Base-by-base conservation (phyloP, 371 early-diverging fungal genomes). In the Mortierella sp. region DNA sequence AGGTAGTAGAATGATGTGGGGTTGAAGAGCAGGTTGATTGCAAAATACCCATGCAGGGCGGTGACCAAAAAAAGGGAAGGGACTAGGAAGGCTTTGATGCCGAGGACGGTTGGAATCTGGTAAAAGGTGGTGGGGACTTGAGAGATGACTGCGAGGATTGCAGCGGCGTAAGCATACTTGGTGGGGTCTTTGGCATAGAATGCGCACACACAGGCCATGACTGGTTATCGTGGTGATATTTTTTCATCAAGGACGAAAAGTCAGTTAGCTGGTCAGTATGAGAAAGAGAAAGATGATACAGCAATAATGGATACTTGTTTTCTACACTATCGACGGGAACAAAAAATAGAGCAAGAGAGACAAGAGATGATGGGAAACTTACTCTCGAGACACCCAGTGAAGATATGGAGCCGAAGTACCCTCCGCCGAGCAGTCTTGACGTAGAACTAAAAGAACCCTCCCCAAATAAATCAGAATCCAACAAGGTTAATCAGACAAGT, bases 51-150 rank as follows among this genome's bases (percentile, higher is more conserved):
- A 52, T 85, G 85, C 16, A 85, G 72, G 24, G 77, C 82, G 21
- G 85, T 80, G 65, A 85, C 85, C 60, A 85, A 28, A 13, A 16
- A 6, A 55, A 85, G 68, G 7, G 85, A 85, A 13, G 85, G 85
- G 16, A 85, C 85, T 42, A 85, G 48, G 70, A 85, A 85, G 1
- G 85, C 85, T 70, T 85, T 85, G 80, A 85, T 85, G 21, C 85
- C 82, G 45, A 85, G 72, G 16, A 85, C 85, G 2, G 85, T 85
- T 7, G 85, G 85, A 54, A 85, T 85, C 60, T 85, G 85, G 42
- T 85, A 85, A 47, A 85, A 85, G 5, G 82, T 85, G 16, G 85
- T 75, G 24, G 85, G 85, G 3, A 81, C 85, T 14, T 85, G 85
- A 1, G 85, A 77, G 54, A 81, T 54, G 31, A 63, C 34, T 6